Base-by-base conservation (phyloP, 257 asterid species). In the Fraxinus americana region DNA sequence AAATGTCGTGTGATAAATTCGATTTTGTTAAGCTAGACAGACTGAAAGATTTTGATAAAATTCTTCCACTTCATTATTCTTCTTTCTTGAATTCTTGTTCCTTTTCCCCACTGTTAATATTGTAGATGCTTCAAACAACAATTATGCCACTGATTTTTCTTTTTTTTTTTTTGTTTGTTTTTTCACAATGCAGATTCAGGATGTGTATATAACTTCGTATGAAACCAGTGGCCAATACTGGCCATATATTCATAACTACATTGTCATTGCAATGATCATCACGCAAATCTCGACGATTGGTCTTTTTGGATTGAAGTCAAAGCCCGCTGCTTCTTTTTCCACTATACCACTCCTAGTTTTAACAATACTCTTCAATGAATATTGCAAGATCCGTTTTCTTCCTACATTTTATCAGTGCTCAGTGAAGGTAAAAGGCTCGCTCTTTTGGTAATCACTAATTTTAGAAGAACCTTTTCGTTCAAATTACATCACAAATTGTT, bases 191-290 rank as follows among this genome's bases (percentile, higher is more conserved):
- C 96, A 92, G 98, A 93, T 92, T 81, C 89, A 91, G 70, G 90
- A 91, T 78, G 98, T 93, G 79, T 95, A 95, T 48, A 87, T 86
- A 82, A 93, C 97, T 36, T 79, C 93, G 0, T 95, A 93, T 16
- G 99, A 95, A 82, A 95, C 99, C 11, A 86, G 94, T 71, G 99
- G 99, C 19, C 92, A 89, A 29, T 95, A 89, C 71, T 95, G 99
- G 99, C 97, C 98, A 39, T 90, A 77, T 87, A 90, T 95, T 75
- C 96, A 95, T 83, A 93, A 89, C 83, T 93, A 93, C 85, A 88
- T 93, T 79, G 75, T 95, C 61, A 80, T 90, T 34, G 90, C 97
- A 3, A 85, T 95, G 77, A 79, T 89, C 78, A 90, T 93, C 82
- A 93, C 90, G 92, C 99, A 95, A 85, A 85, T 93, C 2, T 88